Conservation (phyloP, 495 filamentous ascomycete species). For the Aspergillus saccharolyticus region DNA sequence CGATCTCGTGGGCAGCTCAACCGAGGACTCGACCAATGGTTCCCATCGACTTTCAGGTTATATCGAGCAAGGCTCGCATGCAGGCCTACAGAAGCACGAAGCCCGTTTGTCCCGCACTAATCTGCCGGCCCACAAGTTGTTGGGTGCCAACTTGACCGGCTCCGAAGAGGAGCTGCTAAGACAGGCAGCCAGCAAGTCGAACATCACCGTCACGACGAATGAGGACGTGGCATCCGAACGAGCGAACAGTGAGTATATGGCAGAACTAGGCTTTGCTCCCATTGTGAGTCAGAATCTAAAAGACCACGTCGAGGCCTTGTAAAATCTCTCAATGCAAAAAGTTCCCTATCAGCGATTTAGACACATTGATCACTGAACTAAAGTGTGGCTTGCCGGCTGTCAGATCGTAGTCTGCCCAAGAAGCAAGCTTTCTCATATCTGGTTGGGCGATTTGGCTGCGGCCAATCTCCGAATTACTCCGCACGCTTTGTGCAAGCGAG, state of each 20-base stretch:
- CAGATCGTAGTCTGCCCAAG: too few relatives aligned
- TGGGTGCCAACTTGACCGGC: background rate
- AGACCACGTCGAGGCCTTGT: background rate
- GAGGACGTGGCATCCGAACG: background rate
- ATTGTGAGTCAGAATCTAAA: background rate
- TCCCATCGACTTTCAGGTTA: background rate
- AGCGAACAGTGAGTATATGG: background rate
- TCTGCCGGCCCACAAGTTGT: background rate
- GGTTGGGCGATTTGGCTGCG: too few relatives aligned
- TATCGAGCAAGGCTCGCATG: background rate
- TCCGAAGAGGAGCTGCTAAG: background rate
- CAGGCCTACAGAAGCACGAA: background rate
- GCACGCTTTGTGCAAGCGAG: background rate
- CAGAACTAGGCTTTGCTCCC: background rate
- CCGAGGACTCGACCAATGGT: background rate
- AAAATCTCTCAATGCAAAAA: background rate
- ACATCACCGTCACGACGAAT: slow-evolving; percentile 3
- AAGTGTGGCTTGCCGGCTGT: too few relatives aligned
- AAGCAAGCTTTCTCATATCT: too few relatives aligned
- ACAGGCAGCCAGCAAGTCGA: background rate
- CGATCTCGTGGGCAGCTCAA: background rate
- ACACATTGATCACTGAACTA: too few relatives aligned
- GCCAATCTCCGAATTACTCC: too few relatives aligned
- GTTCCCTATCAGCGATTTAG: too few relatives aligned
- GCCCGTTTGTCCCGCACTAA: background rate